Percentiles rank a stretch among this genome's conserved stretches.
phyloP scores from a whole-genome alignment of 2,329 filamentous ascomycete species.

The Pseudocercospora macadamiae region DNA sequence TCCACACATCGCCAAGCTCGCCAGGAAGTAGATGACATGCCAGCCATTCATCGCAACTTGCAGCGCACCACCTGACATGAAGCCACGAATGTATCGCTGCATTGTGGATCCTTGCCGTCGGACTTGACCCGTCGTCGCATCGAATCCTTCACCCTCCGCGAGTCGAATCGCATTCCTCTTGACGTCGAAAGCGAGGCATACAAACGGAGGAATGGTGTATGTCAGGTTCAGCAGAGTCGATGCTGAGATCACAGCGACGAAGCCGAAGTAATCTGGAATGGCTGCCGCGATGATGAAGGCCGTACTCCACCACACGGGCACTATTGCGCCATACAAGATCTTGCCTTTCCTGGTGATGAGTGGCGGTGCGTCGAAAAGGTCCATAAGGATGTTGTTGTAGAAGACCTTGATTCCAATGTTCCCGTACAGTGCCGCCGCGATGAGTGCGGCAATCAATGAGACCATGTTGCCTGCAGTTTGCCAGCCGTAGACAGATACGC shows the following conservation, averaged over 20 bases:
- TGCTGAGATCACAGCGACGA: conserved; percentile 54
- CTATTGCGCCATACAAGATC: conserved; percentile 52
- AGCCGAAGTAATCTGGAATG: conserved; percentile 51
- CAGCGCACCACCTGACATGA: conserved; percentile 33
- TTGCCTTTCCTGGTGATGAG: conserved; percentile 56
- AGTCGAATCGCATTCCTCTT: conserved; percentile 41
- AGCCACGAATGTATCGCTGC: conserved; percentile 47
- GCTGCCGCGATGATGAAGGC: conserved; percentile 60
- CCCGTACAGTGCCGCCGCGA: conserved; percentile 46
- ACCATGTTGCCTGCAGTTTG: conserved; percentile 48
- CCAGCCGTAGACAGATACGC: conserved; percentile 43
- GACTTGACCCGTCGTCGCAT: conserved; percentile 44
- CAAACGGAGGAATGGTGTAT: conserved; percentile 60
- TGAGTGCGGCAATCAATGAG: conserved; percentile 43
- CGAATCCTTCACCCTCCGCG: conserved; percentile 45
- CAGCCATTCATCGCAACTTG: conserved; percentile 35
- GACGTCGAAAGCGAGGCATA: conserved; percentile 49
- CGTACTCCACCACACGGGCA: conserved; percentile 61
- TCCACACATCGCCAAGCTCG: conserved; percentile 42
- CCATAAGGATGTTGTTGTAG: conserved; percentile 58
- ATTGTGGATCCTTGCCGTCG: conserved; percentile 42
- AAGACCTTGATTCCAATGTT: conserved; percentile 53
- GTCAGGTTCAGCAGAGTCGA: conserved; percentile 61
- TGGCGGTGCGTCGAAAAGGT: conserved; percentile 55
- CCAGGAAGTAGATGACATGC: conserved; percentile 44